These are phyloP conservation scores for Eleusine coracana DNA, from an alignment of 176 grass and related monocot species.

Conservation along the genomic window DNA sequence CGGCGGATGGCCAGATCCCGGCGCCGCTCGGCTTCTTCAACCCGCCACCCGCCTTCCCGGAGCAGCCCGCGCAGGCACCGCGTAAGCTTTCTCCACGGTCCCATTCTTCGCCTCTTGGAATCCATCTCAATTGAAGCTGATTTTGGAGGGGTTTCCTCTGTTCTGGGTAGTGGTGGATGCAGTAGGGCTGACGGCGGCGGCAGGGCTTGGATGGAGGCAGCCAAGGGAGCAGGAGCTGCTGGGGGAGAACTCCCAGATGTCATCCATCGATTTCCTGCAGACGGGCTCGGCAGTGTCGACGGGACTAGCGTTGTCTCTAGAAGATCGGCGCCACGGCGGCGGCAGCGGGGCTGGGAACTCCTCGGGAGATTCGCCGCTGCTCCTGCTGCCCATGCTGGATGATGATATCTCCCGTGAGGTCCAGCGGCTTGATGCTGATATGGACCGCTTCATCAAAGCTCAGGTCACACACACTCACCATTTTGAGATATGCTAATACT, in stretches of 20 bases:
- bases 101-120: background rate
- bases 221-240: constrained; percentile 92
- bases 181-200: constrained; percentile 65
- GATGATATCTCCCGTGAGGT: constrained; percentile 91
- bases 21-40: constrained; percentile 76
- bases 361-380: constrained; percentile 80
- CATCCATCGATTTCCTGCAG: constrained; percentile 96
- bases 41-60: constrained; percentile 60
- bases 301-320: constrained; percentile 80
- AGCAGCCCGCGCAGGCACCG: constrained; percentile 75
- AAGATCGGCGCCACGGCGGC: constrained; percentile 74
- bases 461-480: constrained; percentile 57
- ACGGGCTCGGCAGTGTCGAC: constrained; percentile 97
- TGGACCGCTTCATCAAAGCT: constrained; percentile 95
- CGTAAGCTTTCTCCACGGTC: constrained; percentile 51
- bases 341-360: constrained; percentile 62
- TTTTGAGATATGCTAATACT: constrained; percentile 6
- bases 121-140: constrained; percentile 41
- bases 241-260: constrained; percentile 98
- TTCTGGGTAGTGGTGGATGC: constrained; percentile 66
- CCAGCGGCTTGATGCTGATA: constrained; percentile 88
- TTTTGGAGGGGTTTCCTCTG: constrained; percentile 21
- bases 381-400: constrained; percentile 80
- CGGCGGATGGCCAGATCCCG: constrained; percentile 83
- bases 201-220: constrained; percentile 72